phyloP scores from a whole-genome alignment of 2,329 filamentous ascomycete species.

The Trichoderma sp. region DNA sequence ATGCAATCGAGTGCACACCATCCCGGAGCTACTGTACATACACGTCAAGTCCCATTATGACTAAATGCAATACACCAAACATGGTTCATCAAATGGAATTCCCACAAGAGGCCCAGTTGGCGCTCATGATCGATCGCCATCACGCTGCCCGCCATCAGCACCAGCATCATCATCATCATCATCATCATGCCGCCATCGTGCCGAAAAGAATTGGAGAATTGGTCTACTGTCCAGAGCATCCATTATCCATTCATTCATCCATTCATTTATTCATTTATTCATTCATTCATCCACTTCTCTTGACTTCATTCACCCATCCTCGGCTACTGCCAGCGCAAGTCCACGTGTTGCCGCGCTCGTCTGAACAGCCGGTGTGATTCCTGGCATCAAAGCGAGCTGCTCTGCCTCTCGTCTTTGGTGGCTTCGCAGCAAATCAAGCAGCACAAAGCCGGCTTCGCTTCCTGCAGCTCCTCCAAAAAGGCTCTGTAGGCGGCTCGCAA shows the following conservation, averaged over 20 bases:
- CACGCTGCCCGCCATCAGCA: background rate
- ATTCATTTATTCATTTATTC: background rate
- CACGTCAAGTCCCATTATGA: background rate
- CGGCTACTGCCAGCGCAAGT: background rate
- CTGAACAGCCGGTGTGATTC: constrained; percentile 4
- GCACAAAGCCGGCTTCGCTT: background rate
- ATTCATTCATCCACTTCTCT: background rate
- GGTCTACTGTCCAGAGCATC: background rate
- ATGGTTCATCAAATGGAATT: background rate
- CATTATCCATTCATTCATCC: background rate
- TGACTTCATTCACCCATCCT: background rate
- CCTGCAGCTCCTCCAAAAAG: background rate
- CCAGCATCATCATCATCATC: background rate
- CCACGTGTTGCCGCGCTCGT: constrained; percentile 9
- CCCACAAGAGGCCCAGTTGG: background rate
- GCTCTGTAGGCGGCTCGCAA: background rate
- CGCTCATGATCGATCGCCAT: background rate
- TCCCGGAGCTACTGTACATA: background rate
- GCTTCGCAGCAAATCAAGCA: background rate
- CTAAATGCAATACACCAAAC: background rate
- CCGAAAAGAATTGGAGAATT: background rate
- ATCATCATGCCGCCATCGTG: background rate
- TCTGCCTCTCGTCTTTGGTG: background rate
- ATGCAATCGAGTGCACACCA: background rate
- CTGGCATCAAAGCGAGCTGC: background rate